Evolutionary conservation across 208 protist species (phyloP), one percentile per base, ranked within the genome.

Genomic region (Wallacemonas rigidus): DNA sequence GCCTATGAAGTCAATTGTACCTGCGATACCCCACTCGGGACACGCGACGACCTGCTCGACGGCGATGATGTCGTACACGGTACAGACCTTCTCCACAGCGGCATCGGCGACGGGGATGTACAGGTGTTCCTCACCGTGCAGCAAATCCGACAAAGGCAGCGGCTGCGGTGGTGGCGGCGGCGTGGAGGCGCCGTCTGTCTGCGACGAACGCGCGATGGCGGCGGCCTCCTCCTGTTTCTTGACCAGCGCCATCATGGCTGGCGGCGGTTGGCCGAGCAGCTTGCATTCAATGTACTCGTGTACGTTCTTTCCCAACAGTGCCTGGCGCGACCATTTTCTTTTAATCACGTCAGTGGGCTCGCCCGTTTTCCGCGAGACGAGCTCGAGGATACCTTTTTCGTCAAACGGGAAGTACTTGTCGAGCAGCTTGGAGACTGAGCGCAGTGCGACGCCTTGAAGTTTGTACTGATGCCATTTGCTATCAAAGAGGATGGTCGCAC

Each of bases 321-420:
- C 89, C 77, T 94, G 88, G 5, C 85, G 77, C 41, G 58, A 75
- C 89, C 91, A 96, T 43, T 75, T 69, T 2, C 67, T 69, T 70
- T 91, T 90, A 26, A 96, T 80, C 48, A 71, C 75, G 14, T 76
- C 86, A 17, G 79, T 45, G 3, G 91, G 56, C 68, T 90, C 76
- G 2, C 89, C 88, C 43, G 87, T 91, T 53, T 96, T 96, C 53
- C 75, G 80, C 0, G 87, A 79, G 38, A 96, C 87, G 9, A 89
- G 44, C 53, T 72, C 73, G 12, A 92, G 72, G 50, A 93, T 80
- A 35, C 80, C 78, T 65, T 83, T 82, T 68, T 94, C 89, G 44
- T 96, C 89, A 72, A 96, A 96, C 39, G 91, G 91, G 64, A 96
- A 96, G 73, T 92, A 85, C 43, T 79, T 76, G 75, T 94, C 91